phyloP scores from a whole-genome alignment of 805 yeast genomes.

The Ogataea trehaloabstinens region DNA sequence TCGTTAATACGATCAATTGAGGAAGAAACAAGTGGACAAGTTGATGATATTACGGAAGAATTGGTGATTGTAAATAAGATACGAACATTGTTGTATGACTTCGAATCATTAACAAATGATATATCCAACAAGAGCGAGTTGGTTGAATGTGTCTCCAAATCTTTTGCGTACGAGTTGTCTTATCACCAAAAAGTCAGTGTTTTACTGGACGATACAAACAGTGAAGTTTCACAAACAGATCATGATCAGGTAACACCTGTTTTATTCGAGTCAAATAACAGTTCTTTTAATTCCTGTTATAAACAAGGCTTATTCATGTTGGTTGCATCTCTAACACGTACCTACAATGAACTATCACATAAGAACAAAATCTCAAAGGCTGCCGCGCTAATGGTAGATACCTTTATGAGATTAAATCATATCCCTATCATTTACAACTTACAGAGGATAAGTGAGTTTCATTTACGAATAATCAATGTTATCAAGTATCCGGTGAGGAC shows the following conservation, averaged over 20 bases:
- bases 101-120: conserved; percentile 7
- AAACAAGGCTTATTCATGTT: conserved; percentile 20
- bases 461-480: conserved; percentile 18
- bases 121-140: conserved; percentile 12
- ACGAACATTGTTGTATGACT: conserved; percentile 15
- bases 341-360: conserved; percentile 1
- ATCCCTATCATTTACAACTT: conserved; percentile 19
- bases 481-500: conserved; percentile 16
- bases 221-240: conserved; percentile 5
- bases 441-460: conserved; percentile 18
- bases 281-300: conserved; percentile 18
- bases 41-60: conserved; percentile 18
- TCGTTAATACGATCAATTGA: conserved; percentile 17
- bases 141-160: conserved; percentile 7
- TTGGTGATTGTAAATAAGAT: conserved; percentile 21
- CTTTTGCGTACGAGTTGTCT: conserved; percentile 17
- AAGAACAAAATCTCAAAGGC: conserved; percentile 13
- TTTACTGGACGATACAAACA: conserved; percentile 18
- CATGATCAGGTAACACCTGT: conserved; percentile 15
- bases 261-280: conserved; percentile 16
- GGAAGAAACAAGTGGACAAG: conserved; percentile 16
- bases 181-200: conserved; percentile 18
- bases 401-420: conserved; percentile 14
- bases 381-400: conserved; percentile 15
- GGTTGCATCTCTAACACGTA: conserved; percentile 11